Percentiles rank a stretch among this genome's conserved stretches.
phyloP scores from a whole-genome alignment of 805 yeast species.

The Nakazawaea holstii region DNA sequence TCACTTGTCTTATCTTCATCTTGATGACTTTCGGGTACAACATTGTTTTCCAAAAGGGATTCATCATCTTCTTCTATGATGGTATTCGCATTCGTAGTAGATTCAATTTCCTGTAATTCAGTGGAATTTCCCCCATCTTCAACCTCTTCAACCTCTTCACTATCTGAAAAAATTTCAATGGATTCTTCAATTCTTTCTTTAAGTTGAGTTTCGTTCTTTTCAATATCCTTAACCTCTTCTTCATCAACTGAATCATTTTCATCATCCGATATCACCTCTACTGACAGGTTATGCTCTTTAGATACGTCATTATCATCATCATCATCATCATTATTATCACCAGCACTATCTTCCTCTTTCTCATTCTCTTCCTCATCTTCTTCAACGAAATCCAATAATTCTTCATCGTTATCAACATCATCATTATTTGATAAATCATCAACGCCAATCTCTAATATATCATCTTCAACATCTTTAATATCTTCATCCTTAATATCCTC shows the following conservation, averaged over 20 bases:
- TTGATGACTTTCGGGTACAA: no score
- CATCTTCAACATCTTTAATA: not conserved
- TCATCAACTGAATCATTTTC: not conserved
- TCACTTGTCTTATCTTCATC: not conserved
- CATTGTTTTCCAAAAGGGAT: no score
- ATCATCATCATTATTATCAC: not conserved
- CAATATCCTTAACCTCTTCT: not conserved
- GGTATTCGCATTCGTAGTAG: no score
- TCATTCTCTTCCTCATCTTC: not conserved
- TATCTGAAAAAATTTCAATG: not conserved
- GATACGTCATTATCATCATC: not conserved
- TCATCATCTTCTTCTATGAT: no score
- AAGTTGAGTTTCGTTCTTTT: not conserved
- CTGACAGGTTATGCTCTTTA: not conserved
- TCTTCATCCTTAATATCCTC: not conserved
- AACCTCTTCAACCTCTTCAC: not conserved
- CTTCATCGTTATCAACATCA: slow-evolving; percentile 22
- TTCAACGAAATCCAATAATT: slow-evolving; percentile 8
- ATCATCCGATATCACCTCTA: not conserved
- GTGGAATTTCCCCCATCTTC: no score
- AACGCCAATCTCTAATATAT: not conserved
- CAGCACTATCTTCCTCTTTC: not conserved
- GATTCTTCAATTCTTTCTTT: not conserved
- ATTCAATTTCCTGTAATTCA: no score
- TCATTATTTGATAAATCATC: slow-evolving; percentile 14